Evolutionary conservation across 176 grass and related monocot species (phyloP).

Genomic region (Rhynchospora breviuscula): DNA sequence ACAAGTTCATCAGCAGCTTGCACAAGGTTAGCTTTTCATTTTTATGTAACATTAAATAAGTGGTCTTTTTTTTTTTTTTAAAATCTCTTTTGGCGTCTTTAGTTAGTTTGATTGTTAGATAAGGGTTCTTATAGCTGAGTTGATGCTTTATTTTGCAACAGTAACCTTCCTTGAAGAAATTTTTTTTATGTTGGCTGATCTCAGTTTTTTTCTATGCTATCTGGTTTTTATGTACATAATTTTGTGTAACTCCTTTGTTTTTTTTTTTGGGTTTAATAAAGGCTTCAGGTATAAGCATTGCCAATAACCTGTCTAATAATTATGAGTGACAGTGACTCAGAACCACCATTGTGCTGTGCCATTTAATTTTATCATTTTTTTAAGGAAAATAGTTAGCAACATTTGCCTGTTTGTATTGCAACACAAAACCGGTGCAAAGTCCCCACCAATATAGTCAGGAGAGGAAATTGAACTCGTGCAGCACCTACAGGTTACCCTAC

Average conservation of each 20-base stretch:
- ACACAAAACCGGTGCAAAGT: neutral
- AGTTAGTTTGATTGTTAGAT: neutral
- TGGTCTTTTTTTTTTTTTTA: neutral
- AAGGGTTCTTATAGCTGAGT: neutral
- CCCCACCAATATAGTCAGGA: neutral
- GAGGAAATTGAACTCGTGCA: neutral
- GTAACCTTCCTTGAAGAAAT: neutral
- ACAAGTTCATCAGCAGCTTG: constrained; percentile 79
- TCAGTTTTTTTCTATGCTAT: neutral
- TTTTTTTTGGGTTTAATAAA: too few species aligned
- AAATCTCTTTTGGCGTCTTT: neutral
- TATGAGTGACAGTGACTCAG: too few species aligned
- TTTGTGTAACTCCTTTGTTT: too few species aligned
- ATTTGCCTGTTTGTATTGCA: neutral
- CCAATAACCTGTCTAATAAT: too few species aligned
- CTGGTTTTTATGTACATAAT: neutral
- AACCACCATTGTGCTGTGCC: neutral
- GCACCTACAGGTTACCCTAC: neutral
- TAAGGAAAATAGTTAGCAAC: neutral
- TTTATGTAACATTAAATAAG: neutral
- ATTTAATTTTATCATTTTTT: neutral
- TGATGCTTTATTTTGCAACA: neutral
- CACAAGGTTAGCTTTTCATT: constrained; percentile 48
- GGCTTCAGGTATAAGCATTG: too few species aligned
- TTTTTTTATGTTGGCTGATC: neutral